phyloP scores from a whole-genome alignment of 163 green algal species.

The Chlamydomonas reinhardtii region DNA sequence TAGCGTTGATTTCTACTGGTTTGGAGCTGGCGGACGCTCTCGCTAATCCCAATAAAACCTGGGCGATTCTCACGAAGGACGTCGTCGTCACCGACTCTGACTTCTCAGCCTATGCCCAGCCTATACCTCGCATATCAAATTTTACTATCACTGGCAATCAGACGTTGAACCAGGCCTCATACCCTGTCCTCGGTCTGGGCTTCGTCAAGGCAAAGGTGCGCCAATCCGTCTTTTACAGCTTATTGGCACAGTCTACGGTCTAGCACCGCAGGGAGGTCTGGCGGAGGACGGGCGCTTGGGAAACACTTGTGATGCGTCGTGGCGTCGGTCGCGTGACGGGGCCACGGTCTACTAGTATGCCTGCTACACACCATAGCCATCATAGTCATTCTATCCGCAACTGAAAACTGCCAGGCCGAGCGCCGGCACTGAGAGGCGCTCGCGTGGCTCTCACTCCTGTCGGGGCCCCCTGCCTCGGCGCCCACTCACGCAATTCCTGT shows the following conservation, averaged over 20 bases:
- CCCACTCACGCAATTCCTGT: neutral
- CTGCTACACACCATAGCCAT: too few species aligned
- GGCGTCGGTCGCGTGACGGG: neutral
- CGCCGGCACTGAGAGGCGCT: too few species aligned
- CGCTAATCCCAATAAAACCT: neutral
- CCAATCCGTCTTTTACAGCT: neutral
- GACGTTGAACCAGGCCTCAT: neutral
- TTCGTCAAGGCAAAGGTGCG: constrained; percentile 32
- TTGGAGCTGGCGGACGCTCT: neutral
- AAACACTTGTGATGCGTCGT: neutral
- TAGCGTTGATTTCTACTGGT: neutral
- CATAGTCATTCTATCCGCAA: too few species aligned
- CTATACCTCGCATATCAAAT: neutral
- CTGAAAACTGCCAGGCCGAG: too few species aligned
- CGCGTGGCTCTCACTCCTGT: too few species aligned
- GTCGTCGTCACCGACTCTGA: neutral
- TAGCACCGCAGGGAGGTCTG: neutral
- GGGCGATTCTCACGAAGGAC: neutral
- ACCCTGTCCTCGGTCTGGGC: constrained; percentile 12
- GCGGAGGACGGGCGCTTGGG: too few species aligned
- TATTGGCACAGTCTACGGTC: neutral
- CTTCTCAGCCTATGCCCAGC: neutral
- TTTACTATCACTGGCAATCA: neutral
- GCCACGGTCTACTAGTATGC: too few species aligned
- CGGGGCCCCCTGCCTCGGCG: too few species aligned